Percentiles rank a stretch among this genome's conserved stretches.
phyloP scores from a whole-genome alignment of 2,329 filamentous ascomycete genomes.

The Colletotrichum higginsianum region DNA sequence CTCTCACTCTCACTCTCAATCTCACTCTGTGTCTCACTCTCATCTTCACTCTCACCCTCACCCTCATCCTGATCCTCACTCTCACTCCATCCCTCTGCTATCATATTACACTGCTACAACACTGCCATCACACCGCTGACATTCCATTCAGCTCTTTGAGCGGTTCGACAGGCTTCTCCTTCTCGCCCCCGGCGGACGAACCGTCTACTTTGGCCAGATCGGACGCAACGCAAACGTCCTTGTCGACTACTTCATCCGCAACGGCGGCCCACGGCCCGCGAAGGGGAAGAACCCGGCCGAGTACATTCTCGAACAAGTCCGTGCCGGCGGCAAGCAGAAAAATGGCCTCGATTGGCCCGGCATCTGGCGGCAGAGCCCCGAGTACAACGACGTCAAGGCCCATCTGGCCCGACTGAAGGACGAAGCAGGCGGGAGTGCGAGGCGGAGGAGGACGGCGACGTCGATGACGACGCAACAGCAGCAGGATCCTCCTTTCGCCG shows the following conservation, averaged over 20 bases:
- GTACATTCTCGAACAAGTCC: constrained; percentile 71
- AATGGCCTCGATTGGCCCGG: constrained; percentile 60
- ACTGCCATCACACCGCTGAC: not conserved
- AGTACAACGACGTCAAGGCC: constrained; percentile 51
- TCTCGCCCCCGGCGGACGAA: constrained; percentile 67
- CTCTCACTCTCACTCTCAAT: accelerated
- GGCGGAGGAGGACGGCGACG: not conserved
- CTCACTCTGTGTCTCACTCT: not conserved
- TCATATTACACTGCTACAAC: no score
- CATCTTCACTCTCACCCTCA: accelerated
- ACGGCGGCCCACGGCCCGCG: constrained; percentile 69
- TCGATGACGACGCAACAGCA: constrained; percentile 52
- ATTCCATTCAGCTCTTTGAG: constrained; percentile 57
- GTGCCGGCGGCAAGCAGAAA: constrained; percentile 59
- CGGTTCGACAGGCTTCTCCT: constrained; percentile 71
- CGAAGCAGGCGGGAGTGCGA: constrained; percentile 44
- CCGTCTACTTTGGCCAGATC: constrained; percentile 73
- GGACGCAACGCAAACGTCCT: constrained; percentile 65
- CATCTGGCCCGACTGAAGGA: constrained; percentile 49
- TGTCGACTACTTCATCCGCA: constrained; percentile 72
- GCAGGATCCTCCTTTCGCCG: constrained; percentile 70
- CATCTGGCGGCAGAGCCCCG: constrained; percentile 54
- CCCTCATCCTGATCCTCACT: no score
- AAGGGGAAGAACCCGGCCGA: constrained; percentile 76
- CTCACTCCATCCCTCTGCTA: not conserved